Evolutionary conservation across 768 basidiomycete species (phyloP), one percentile per base, ranked within the genome.

Genomic region (Daedaleopsis sinensis): DNA sequence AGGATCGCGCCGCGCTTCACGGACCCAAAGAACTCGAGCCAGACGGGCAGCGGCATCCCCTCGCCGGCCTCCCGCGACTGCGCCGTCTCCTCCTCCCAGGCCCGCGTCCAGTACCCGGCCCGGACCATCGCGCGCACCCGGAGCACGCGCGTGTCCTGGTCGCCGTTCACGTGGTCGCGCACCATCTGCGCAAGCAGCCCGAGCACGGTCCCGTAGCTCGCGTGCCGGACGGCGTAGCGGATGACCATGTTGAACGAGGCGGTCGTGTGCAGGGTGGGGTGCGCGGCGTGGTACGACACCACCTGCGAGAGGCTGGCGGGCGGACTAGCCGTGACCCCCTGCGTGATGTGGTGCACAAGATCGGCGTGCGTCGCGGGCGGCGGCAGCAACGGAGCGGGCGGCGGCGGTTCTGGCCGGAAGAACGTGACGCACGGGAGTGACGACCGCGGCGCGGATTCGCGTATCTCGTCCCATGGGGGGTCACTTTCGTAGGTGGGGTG

Each of bases 141-240:
- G 42, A 90, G 72, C 71, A 82, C 82, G 71, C 78, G 76, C 1
- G 89, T 89, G 66, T 87, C 83, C 51, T 80, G 58, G 69, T 88
- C 80, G 37, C 70, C 73, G 4, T 66, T 68, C 3, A 88, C 66
- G 7, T 72, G 67, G 32, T 78, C 79, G 27, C 67, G 63, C 21
- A 73, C 72, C 84, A 90, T 88, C 43, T 71, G 71, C 11, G 57
- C 49, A 18, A 90, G 71, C 49, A 91, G 73, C 50, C 73, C 72
- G 32, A 65, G 68, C 12, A 79, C 83, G 1, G 76, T 78, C 4
- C 82, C 80, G 61, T 80, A 84, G 46, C 78, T 76, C 4, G 79
- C 76, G 59, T 79, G 77, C 24, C 82, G 83, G 58, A 91, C 72
- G 2, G 84, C 82, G 37, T 86, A 70, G 32, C 66, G 56, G 46